Evolutionary conservation across 495 filamentous ascomycete species (phyloP), one percentile per base, ranked within the genome.

Genomic region (Hypoxylon fuscum): DNA sequence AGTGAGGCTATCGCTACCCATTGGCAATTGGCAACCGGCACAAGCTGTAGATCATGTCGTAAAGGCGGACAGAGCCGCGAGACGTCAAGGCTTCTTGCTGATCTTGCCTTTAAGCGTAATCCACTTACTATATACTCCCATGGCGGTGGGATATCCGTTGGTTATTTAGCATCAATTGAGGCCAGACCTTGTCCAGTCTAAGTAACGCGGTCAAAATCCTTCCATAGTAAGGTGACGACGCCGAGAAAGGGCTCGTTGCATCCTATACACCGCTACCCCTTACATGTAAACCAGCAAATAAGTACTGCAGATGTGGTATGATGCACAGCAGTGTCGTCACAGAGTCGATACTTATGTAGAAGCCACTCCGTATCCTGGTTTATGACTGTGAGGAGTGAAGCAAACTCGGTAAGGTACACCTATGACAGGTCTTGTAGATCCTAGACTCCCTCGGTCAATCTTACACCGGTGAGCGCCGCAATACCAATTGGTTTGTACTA

Each of bases 381-480:
- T 29, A 3, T 37, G 14, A 42, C 37, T 29, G 10, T 37, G 14
- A 42, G 12, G 35, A 27, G 25, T 9, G 18, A 27, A 1, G 34
- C 45, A 48, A 48, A 54, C 50, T 52, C 44, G 62, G 55, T 46
- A 45, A 44, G 46, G 43, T 51, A 31, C 34, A 37, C 46, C 38
- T 46, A 40, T 59, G 22, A 31, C n/a, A 25, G 21, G 31, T 14
- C 48, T n/a, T 37, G 29, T 47, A 46, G 31, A 27, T 18, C 35
- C 55, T 40, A 27, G 32, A 29, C 11, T n/a, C 34, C 29, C 25
- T 51, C 55, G 55, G 62, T 59, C 55, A 46, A 40, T 40, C 32
- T 29, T 49, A 60, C 45, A 55, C 62, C 62, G 62, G 62, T 60
- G 56, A 31, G 21, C 23, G 45, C 46, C 40, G 41, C 51, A 40